Conservation (phyloP, 2,329 filamentous ascomycete species). For the Cryphonectria radicalis region DNA sequence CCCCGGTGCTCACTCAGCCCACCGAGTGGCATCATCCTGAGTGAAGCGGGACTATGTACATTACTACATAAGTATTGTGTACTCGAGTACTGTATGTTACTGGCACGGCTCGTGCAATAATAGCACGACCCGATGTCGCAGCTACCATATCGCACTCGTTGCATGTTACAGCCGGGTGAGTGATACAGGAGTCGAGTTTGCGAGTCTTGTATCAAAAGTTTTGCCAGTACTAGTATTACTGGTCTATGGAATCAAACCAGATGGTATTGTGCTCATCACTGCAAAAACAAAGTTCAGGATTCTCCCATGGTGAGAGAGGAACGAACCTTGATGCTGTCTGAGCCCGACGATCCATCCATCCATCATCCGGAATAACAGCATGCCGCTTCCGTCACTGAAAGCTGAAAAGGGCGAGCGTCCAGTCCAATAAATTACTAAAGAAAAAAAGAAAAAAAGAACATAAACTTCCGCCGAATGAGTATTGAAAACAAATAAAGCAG, state of each 20-base stretch:
- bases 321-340: slow-evolving; percentile 18
- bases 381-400: background rate
- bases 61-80: background rate
- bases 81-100: background rate
- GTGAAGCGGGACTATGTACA: background rate
- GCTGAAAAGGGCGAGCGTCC: background rate
- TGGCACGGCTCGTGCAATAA: background rate
- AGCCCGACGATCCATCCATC: background rate
- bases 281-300: background rate
- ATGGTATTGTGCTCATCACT: slow-evolving; percentile 15
- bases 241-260: slow-evolving; percentile 23
- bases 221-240: slow-evolving; percentile 22
- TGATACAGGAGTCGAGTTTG: background rate
- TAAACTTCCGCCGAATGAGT: background rate
- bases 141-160: background rate
- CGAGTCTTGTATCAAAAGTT: slow-evolving; percentile 6
- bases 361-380: background rate
- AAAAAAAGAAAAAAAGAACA: background rate
- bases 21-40: background rate
- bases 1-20: background rate
- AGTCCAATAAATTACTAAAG: slow-evolving; percentile 13
- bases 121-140: background rate
- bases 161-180: background rate
- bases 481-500: slow-evolving; percentile 8
- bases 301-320: background rate